Evolutionary conservation across 2,329 filamentous ascomycete genomes (phyloP), one percentile per base, ranked within the genome.

Genomic region (Tolypocladium endophyticum): DNA sequence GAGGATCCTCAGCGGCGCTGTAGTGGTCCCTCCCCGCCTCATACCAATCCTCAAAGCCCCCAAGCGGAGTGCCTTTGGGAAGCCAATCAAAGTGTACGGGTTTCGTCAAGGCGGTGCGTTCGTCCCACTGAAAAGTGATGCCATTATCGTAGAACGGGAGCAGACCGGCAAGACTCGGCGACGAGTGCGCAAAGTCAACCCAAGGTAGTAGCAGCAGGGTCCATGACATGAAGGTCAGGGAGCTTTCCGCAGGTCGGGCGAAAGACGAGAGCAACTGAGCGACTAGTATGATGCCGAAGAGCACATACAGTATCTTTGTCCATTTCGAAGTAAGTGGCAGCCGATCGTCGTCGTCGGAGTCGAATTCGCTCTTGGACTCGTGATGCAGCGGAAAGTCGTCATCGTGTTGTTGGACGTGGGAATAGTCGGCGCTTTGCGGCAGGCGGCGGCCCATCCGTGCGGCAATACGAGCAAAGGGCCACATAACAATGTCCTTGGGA

Each of bases 201-300:
- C 73, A 70, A 0, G 72, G 72, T 9, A 73, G 61, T 2, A 74
- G 63, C 1, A 67, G 66, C 4, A 67, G 64, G 0, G 72, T 74
- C 72, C 72, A 74, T 0, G 72, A 74, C 52, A 74, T 65, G 58
- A 73, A 73, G 0, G 66, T 69, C 28, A 74, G 58, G 4, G 72
- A 71, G 30, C 66, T 64, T 23, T 74, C 72, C 35, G 64, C 62
- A 1, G 72, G 72, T 16, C 72, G 65, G 8, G 71, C 25, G 0
- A 70, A n/a, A 1, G 62, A 59, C 12, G 68, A 56, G 7, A 65
- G 63, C 38, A 64, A 60, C 43, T 71, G 70, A 4, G 63, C 64
- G 2, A 67, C 63, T 18, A 72, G 61, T 1, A 67, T 61, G 41
- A 66, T 62, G 25, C 60, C 61, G 56, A 71, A 63, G 3, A 68